Conservation (phyloP, 495 filamentous ascomycete genomes). For the Aspergillus campestris region DNA sequence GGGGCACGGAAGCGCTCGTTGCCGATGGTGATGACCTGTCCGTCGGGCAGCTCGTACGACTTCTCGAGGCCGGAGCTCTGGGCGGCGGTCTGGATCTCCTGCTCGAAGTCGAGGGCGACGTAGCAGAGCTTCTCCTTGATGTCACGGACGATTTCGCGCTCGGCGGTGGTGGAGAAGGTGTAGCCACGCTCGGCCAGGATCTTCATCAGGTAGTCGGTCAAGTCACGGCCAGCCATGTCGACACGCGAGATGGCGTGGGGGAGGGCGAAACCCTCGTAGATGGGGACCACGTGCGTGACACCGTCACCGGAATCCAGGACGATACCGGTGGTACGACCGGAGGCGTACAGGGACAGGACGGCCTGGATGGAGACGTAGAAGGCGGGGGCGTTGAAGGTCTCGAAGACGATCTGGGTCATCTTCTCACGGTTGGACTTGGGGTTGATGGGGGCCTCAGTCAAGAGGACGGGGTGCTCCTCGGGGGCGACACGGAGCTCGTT, state of each 20-base stretch:
- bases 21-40: conserved; percentile 99
- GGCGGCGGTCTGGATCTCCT: conserved; percentile 99
- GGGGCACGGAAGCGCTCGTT: conserved; percentile 99
- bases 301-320: conserved; percentile 99
- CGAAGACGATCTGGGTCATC: conserved; percentile 99
- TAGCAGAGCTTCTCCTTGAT: conserved; percentile 99
- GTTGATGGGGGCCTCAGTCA: conserved; percentile 99
- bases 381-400: conserved; percentile 99
- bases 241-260: conserved; percentile 99
- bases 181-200: conserved; percentile 98
- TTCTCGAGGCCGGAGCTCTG: conserved; percentile 98
- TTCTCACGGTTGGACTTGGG: conserved; percentile 99
- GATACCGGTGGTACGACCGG: conserved; percentile 99
- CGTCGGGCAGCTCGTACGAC: conserved; percentile 99
- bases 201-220: conserved; percentile 99
- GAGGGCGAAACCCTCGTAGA: conserved; percentile 99
- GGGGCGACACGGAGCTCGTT: conserved; percentile 99
- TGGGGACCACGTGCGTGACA: conserved; percentile 99
- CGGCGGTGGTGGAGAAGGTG: conserved; percentile 98
- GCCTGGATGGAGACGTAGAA: conserved; percentile 99
- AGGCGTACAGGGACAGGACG: conserved; percentile 97
- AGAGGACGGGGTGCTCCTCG: conserved; percentile 98
- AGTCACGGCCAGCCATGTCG: conserved; percentile 98
- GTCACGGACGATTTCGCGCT: conserved; percentile 99
- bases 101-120: conserved; percentile 98